Base-by-base conservation (phyloP, 169 alveolate genomes). In the Eimeria tenella region DNA sequence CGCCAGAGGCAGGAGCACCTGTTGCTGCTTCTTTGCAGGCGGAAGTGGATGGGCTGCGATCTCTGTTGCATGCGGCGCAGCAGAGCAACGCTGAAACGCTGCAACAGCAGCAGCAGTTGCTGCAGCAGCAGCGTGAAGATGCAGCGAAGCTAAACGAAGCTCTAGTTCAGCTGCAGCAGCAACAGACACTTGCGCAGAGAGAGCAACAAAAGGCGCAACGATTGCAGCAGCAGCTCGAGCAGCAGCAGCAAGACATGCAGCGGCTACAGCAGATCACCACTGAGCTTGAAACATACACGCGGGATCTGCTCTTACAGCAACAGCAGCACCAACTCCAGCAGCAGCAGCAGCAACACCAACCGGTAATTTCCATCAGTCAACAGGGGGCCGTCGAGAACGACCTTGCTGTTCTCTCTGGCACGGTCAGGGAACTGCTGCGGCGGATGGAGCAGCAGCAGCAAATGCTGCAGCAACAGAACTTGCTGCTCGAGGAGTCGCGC, bases 91-190 rank as follows among this genome's bases (percentile, higher is more conserved):
- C 77, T 4, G 75, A 82, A 25, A 50, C 60, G 60, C 90, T 82
- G 73, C 90, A 82, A 75, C 90, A 82, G 77, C 90, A 82, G 90
- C 77, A 82, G 77, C 90, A 58, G 77, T 74, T 82, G 90, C 90
- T 58, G 90, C 90, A 58, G 90, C 90, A 82, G 77, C 90, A 82
- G 90, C 90, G 50, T 3, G 77, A 82, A 13, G 90, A 56, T 58
- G 90, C 90, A 82, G 90, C 90, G 58, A 60, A 82, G 52, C 90
- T 58, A 1, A 82, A 56, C 49, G 60, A 31, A 25, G 77, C 90
- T 0, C 60, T 82, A n/a, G 4, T 56, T 55, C 75, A 82, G 75
- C 90, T 82, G 90, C 90, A 82, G 73, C 77, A 82, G 90, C 90
- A 82, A 11, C 62, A 82, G 50, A 17, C 73, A 0, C 60, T 50